A percentile compares a stretch with the other conserved stretches of the same genome.
Conservation (phyloP, 192 early-diverging fungal species). For the Glomus cerebriforme region DNA sequence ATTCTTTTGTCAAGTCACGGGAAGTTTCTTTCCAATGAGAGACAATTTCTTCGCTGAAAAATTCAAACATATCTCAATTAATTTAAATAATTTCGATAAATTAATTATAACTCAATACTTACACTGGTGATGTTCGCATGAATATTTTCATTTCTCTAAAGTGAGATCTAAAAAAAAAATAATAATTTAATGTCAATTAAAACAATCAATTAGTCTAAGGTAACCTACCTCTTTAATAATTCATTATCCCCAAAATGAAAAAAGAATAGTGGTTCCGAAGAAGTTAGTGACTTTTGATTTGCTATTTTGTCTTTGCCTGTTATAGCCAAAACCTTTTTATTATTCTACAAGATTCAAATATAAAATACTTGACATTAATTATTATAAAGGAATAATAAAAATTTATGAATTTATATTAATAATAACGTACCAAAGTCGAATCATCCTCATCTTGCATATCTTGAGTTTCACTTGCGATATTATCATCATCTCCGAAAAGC, state of each 20-base stretch:
- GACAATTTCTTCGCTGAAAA: slow-evolving; percentile 56
- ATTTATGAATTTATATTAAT: neutral
- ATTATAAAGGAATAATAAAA: too few species aligned
- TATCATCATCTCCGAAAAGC: neutral
- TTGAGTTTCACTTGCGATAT: neutral
- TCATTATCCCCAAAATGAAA: slow-evolving; percentile 27
- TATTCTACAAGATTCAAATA: neutral
- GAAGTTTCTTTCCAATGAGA: slow-evolving; percentile 55
- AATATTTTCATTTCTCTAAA: slow-evolving; percentile 40
- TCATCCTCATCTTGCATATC: neutral
- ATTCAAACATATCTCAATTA: neutral
- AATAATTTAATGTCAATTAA: too few species aligned
- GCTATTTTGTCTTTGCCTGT: neutral
- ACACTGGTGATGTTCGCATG: slow-evolving; percentile 48
- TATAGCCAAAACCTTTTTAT: neutral
- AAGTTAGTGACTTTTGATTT: neutral
- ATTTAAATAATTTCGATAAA: neutral
- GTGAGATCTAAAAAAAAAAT: slow-evolving; percentile 17
- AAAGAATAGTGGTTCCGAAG: slow-evolving; percentile 23
- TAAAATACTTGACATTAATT: too few species aligned
- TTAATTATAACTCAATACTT: slow-evolving; percentile 24
- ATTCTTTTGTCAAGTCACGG: slow-evolving; percentile 61
- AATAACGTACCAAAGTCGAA: neutral
- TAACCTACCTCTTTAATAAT: slow-evolving; percentile 12
- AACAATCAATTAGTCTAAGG: neutral